Evolutionary conservation across 2,329 filamentous ascomycete genomes (phyloP).

Genomic region (Colletotrichum spinosum): DNA sequence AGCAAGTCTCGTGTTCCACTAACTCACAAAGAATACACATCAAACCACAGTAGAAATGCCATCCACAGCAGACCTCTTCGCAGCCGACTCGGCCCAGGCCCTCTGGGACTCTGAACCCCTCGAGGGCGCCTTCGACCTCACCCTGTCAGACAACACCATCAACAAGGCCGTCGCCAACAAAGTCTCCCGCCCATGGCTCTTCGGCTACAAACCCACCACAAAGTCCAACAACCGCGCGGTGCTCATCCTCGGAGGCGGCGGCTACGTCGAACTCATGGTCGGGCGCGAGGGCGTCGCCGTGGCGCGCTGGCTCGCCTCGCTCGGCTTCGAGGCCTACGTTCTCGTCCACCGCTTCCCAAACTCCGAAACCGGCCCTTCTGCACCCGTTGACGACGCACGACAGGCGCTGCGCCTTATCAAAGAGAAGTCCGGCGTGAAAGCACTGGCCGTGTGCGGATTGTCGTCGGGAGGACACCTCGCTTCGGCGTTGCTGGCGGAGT

Average conservation of each 20-base stretch:
- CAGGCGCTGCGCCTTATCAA: slow-evolving; percentile 38
- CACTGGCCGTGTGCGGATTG: slow-evolving; percentile 38
- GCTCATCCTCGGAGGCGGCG: slow-evolving; percentile 40
- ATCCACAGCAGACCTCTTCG: slow-evolving; percentile 7
- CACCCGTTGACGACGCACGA: slow-evolving; percentile 39
- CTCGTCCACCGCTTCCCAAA: slow-evolving; percentile 41
- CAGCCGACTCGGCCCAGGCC: slow-evolving; percentile 36
- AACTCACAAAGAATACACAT: background rate
- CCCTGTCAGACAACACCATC: slow-evolving; percentile 28
- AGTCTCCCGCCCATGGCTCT: slow-evolving; percentile 39
- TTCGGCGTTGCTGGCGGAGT: slow-evolving; percentile 39
- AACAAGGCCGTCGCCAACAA: slow-evolving; percentile 35
- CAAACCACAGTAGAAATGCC: background rate
- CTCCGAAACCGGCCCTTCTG: slow-evolving; percentile 35
- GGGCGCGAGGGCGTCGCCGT: slow-evolving; percentile 40
- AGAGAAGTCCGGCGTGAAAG: background rate
- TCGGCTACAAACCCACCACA: slow-evolving; percentile 38
- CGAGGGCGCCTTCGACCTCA: slow-evolving; percentile 37
- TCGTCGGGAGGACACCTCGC: slow-evolving; percentile 41
- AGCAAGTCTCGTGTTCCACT: background rate
- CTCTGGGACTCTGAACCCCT: slow-evolving; percentile 36
- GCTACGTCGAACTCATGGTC: slow-evolving; percentile 41
- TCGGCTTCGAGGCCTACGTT: slow-evolving; percentile 40
- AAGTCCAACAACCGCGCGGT: slow-evolving; percentile 37
- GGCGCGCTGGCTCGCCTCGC: slow-evolving; percentile 39